These are phyloP conservation scores for Peronosclerospora sorghi DNA, from an alignment of 352 stramenopile species.

Conservation along the genomic window DNA sequence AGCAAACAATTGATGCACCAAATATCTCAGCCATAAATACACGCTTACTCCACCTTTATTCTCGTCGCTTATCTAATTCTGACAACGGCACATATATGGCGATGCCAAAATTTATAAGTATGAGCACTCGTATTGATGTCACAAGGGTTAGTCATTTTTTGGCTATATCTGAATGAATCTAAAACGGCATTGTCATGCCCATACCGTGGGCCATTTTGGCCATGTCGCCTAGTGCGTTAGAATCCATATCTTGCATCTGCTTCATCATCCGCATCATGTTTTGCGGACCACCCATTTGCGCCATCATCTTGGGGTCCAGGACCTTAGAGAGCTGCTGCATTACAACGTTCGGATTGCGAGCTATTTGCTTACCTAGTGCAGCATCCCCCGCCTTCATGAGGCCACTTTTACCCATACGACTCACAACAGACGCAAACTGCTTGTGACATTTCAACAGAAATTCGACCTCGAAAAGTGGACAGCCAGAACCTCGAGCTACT, in stretches of 20 bases:
- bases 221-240: slow-evolving; percentile 62
- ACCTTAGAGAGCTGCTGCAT: slow-evolving; percentile 95
- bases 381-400: slow-evolving; percentile 87
- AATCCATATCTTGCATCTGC: slow-evolving; percentile 88
- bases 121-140: slow-evolving; percentile 16
- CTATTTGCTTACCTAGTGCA: slow-evolving; percentile 88
- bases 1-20: too few species aligned
- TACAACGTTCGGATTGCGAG: slow-evolving; percentile 92
- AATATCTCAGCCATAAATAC: too few species aligned
- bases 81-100: background rate
- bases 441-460: slow-evolving; percentile 95
- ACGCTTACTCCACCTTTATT: too few species aligned
- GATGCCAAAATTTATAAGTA: slow-evolving; percentile 11
- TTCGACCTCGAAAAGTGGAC: slow-evolving; percentile 77
- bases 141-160: slow-evolving; percentile 3
- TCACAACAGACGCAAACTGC: slow-evolving; percentile 91
- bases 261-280: slow-evolving; percentile 91
- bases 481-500: slow-evolving; percentile 88
- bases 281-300: slow-evolving; percentile 67
- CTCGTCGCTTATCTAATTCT: background rate
- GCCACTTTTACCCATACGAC: slow-evolving; percentile 95
- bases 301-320: slow-evolving; percentile 90
- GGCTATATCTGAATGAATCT: slow-evolving; percentile 10
- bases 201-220: slow-evolving; percentile 59
- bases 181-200: slow-evolving; percentile 80